phyloP scores from a whole-genome alignment of 2,329 filamentous ascomycete genomes.

The Xylariaceae sp. region DNA sequence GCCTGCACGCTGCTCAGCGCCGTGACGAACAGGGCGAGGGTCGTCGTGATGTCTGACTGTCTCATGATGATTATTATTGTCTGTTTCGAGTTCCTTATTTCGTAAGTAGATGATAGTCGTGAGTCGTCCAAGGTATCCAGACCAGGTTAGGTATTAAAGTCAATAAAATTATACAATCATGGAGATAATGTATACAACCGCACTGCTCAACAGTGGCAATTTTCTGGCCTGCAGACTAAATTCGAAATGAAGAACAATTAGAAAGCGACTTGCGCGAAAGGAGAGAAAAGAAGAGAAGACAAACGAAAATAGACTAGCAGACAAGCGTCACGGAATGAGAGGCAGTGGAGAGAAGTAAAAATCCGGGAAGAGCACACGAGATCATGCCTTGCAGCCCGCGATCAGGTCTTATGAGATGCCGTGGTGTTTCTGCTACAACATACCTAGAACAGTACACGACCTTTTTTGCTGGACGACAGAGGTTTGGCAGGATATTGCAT shows the following conservation, averaged over 20 bases:
- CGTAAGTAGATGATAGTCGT: background rate
- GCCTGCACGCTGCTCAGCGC: too few relatives aligned
- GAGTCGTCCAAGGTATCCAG: background rate
- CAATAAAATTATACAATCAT: background rate
- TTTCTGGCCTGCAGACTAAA: constrained; percentile 19
- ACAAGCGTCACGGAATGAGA: constrained; percentile 1
- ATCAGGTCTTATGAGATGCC: constrained; percentile 17
- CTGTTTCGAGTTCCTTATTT: background rate
- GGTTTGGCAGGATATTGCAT: background rate
- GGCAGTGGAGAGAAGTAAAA: constrained; percentile 5
- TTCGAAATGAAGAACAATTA: constrained; percentile 4
- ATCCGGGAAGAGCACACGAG: constrained; percentile 5
- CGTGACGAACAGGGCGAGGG: background rate
- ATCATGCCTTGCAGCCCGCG: constrained; percentile 4
- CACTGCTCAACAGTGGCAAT: constrained; percentile 11
- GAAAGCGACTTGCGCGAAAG: constrained; percentile 11
- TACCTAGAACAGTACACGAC: background rate
- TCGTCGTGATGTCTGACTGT: background rate
- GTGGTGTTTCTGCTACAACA: constrained; percentile 9
- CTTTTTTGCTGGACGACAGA: background rate
- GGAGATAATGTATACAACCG: constrained; percentile 1
- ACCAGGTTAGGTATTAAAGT: background rate
- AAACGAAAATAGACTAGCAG: constrained; percentile 8
- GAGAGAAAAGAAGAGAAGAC: constrained; percentile 4
- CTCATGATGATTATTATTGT: background rate